A percentile compares a stretch with the other conserved stretches of the same genome.
These are phyloP conservation scores for Lodderomyces metapsilosis DNA, from an alignment of 1,139 yeast genomes.

Conservation along the genomic window DNA sequence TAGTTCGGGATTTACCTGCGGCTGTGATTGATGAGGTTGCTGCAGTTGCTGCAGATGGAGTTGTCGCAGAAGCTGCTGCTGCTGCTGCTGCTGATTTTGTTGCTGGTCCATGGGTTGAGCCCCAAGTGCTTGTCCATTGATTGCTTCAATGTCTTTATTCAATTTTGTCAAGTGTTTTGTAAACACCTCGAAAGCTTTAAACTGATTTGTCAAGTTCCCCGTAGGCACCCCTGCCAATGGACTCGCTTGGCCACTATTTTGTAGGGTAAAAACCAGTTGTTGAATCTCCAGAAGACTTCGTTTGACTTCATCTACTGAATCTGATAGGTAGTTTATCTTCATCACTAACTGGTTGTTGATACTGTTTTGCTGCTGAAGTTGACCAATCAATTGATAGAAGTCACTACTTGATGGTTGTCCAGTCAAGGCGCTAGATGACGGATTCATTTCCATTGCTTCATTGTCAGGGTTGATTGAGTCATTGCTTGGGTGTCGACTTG, in stretches of 20 bases:
- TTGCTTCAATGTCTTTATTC: constrained; percentile 26
- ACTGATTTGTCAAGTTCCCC: constrained; percentile 10
- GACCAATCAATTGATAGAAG: constrained; percentile 15
- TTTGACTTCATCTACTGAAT: constrained; percentile 19
- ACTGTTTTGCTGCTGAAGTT: constrained; percentile 22
- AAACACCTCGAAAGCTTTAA: constrained; percentile 21
- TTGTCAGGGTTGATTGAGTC: not conserved
- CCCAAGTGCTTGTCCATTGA: constrained; percentile 5
- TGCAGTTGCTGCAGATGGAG: constrained; percentile 10
- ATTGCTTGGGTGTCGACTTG: constrained; percentile 1
- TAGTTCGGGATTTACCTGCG: constrained; percentile 1
- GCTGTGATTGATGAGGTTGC: constrained; percentile 10
- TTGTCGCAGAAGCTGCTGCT: constrained; percentile 6
- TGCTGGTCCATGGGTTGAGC: constrained; percentile 10
- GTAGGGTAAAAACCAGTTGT: constrained; percentile 14
- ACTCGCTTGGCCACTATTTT: constrained; percentile 5
- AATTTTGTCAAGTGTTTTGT: constrained; percentile 23
- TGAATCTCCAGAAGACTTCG: constrained; percentile 14
- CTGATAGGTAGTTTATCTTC: constrained; percentile 27
- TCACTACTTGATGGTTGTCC: constrained; percentile 14
- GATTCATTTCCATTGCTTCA: constrained; percentile 1
- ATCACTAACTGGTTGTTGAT: constrained; percentile 24
- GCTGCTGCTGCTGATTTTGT: constrained; percentile 10
- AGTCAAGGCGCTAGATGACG: constrained; percentile 2
- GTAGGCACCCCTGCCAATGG: not conserved